These are phyloP conservation scores for Nannochloris sp. DNA, from an alignment of 139 green algal genomes.

Conservation along the genomic window DNA sequence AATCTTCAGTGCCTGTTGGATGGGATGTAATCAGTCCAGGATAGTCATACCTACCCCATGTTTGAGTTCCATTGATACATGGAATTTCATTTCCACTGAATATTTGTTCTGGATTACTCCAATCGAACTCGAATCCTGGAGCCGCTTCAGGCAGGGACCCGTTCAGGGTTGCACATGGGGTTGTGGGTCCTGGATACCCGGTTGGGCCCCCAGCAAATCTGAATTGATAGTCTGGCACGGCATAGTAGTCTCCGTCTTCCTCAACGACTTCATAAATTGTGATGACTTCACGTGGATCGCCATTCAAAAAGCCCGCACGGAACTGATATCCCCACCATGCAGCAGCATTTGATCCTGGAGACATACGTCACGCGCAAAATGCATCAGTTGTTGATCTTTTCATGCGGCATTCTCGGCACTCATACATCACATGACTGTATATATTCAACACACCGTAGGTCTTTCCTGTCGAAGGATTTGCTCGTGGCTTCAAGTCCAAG, in stretches of 20 bases:
- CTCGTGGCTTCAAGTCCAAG: slow-evolving; percentile 37
- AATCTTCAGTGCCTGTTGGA: slow-evolving; percentile 51
- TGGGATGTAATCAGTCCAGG: slow-evolving; percentile 46
- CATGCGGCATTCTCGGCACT: too few relatives aligned
- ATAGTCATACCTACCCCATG: slow-evolving; percentile 38
- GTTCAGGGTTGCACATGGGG: slow-evolving; percentile 12
- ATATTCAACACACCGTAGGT: slow-evolving; percentile 9
- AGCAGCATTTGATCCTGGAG: slow-evolving; percentile 36
- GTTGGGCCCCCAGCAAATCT: slow-evolving; percentile 21
- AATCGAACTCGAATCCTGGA: slow-evolving; percentile 5
- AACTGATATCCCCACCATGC: slow-evolving; percentile 53
- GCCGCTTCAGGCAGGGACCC: slow-evolving; percentile 13
- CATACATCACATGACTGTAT: too few relatives aligned
- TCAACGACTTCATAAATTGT: slow-evolving; percentile 48
- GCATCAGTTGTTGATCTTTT: too few relatives aligned
- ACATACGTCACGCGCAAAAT: background rate
- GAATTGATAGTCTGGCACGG: slow-evolving; percentile 48
- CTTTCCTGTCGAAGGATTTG: slow-evolving; percentile 45
- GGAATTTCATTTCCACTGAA: slow-evolving; percentile 13
- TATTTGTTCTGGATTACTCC: slow-evolving; percentile 5
- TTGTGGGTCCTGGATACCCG: slow-evolving; percentile 16
- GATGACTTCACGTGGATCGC: slow-evolving; percentile 35
- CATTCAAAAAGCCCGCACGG: slow-evolving; percentile 32
- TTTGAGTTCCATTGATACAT: slow-evolving; percentile 39
- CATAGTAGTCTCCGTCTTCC: slow-evolving; percentile 21